Conservation (phyloP, 257 asterid species). For the Sherardia arvensis region DNA sequence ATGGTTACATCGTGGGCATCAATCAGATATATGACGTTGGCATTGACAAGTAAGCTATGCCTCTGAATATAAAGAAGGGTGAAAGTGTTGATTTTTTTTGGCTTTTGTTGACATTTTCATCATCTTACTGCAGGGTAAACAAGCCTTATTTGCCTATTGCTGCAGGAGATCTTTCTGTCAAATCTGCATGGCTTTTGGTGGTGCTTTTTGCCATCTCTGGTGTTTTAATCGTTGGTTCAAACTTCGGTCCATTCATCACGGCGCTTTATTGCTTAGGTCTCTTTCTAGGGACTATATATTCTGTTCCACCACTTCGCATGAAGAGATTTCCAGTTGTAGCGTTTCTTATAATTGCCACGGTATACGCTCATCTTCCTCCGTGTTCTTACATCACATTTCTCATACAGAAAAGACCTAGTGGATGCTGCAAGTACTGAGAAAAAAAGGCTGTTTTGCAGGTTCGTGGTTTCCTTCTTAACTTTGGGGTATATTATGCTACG, state of each 20-base stretch:
- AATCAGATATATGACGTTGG: constrained; percentile 97
- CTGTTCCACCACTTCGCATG: constrained; percentile 97
- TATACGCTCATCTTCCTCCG: constrained; percentile 18
- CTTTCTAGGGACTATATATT: constrained; percentile 86
- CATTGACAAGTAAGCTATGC: constrained; percentile 84
- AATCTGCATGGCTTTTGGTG: constrained; percentile 87
- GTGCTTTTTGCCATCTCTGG: constrained; percentile 63
- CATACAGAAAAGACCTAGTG: background rate
- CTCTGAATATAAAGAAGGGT: background rate
- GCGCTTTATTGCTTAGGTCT: constrained; percentile 88
- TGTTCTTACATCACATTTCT: background rate
- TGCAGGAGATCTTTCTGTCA: constrained; percentile 91
- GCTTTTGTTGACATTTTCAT: background rate
- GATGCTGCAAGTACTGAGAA: background rate
- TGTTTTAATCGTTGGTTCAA: constrained; percentile 61
- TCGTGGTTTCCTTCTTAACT: constrained; percentile 91
- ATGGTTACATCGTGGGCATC: constrained; percentile 93
- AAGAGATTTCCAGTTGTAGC: constrained; percentile 76
- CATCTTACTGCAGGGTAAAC: constrained; percentile 68
- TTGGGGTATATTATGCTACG: constrained; percentile 93
- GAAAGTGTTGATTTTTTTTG: constrained; percentile 9
- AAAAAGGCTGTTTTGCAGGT: constrained; percentile 41
- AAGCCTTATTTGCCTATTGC: constrained; percentile 99
- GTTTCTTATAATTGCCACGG: constrained; percentile 95
- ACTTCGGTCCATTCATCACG: constrained; percentile 85